Percentiles rank a stretch among this genome's conserved stretches.
These are phyloP conservation scores for Scenedesmus sp. DNA, from an alignment of 163 green algal species.

Conservation along the genomic window DNA sequence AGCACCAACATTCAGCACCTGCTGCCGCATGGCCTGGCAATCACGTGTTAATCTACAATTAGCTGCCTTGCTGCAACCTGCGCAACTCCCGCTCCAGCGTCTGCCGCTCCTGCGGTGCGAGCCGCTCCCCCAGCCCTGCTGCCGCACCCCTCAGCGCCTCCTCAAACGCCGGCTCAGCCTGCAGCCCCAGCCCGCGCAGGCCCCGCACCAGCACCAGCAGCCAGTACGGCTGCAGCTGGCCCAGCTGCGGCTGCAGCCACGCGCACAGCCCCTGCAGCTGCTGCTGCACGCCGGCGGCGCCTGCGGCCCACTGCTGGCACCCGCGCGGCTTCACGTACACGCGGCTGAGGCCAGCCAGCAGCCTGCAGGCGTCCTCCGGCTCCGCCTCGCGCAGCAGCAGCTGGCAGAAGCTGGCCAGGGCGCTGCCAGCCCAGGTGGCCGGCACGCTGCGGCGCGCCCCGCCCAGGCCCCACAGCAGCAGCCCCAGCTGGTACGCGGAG, in stretches of 20 bases:
- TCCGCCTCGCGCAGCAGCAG: constrained; percentile 13
- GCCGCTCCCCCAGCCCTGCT: constrained; percentile 15
- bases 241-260: constrained; percentile 25
- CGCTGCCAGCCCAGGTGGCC: background rate
- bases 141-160: background rate
- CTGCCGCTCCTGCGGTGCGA: background rate
- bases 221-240: background rate
- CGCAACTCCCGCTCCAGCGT: background rate
- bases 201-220: constrained; percentile 23
- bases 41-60: too few relatives aligned
- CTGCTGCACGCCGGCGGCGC: background rate
- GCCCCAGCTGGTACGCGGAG: constrained; percentile 22
- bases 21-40: too few relatives aligned
- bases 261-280: constrained; percentile 14
- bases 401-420: constrained; percentile 6
- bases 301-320: background rate
- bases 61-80: background rate
- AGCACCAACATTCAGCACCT: background rate
- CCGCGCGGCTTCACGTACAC: constrained; percentile 8
- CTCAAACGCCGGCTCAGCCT: background rate
- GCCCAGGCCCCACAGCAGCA: constrained; percentile 36
- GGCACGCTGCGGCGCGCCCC: background rate
- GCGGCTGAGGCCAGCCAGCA: background rate
- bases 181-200: background rate
- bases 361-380: background rate